These are phyloP conservation scores for Pestalotiopsis sp. DNA, from an alignment of 2,329 filamentous ascomycete genomes.

Conservation along the genomic window DNA sequence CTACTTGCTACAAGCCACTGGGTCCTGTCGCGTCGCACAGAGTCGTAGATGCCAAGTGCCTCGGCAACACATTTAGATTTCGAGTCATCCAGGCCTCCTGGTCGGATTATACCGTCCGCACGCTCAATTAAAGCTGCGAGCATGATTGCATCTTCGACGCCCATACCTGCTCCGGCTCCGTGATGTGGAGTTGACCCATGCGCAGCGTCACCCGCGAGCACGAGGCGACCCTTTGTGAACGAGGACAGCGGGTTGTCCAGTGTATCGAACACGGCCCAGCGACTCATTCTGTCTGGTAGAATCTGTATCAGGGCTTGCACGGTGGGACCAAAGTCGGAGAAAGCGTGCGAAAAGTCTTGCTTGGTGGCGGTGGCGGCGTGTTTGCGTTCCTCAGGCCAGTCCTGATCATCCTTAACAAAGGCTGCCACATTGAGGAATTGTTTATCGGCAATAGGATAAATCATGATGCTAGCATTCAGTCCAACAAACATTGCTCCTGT, in stretches of 20 bases:
- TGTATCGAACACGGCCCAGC: slow-evolving; percentile 55
- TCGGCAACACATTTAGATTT: slow-evolving; percentile 10
- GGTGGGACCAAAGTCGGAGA: slow-evolving; percentile 38
- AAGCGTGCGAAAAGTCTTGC: slow-evolving; percentile 38
- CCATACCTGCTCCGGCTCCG: slow-evolving; percentile 53
- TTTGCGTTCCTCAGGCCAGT: slow-evolving; percentile 11
- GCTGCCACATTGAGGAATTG: slow-evolving; percentile 57
- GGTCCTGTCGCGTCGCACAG: slow-evolving; percentile 39
- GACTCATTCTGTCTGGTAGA: slow-evolving; percentile 45
- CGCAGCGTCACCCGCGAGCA: slow-evolving; percentile 54
- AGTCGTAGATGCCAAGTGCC: slow-evolving; percentile 41
- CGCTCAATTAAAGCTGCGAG: slow-evolving; percentile 25
- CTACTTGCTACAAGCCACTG: slow-evolving; percentile 43
- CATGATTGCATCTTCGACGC: slow-evolving; percentile 51
- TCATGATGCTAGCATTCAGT: slow-evolving; percentile 55
- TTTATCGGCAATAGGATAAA: slow-evolving; percentile 59
- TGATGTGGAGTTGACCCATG: slow-evolving; percentile 54
- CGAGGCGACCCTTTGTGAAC: slow-evolving; percentile 42
- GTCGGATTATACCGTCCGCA: neutral
- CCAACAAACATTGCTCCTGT: slow-evolving; percentile 58
- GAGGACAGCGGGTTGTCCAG: slow-evolving; percentile 40
- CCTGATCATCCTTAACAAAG: slow-evolving; percentile 35
- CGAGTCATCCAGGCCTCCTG: slow-evolving; percentile 20
- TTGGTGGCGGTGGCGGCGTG: slow-evolving; percentile 33
- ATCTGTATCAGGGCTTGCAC: slow-evolving; percentile 37